phyloP scores from a whole-genome alignment of 805 yeast genomes.

The Yarrowia deformans region DNA sequence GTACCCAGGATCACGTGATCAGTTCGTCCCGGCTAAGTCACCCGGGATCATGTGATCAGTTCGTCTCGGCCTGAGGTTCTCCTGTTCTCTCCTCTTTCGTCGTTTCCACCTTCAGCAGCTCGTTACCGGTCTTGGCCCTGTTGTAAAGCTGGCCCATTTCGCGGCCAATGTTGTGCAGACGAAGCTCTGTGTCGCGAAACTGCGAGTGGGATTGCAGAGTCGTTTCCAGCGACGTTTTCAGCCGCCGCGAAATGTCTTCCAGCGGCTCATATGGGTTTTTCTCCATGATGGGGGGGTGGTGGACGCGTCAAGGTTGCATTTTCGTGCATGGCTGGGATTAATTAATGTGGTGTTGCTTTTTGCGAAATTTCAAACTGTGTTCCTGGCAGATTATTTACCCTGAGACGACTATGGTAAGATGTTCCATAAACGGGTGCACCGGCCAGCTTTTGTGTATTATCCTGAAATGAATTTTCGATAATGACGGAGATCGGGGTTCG shows the following conservation, averaged over 20 bases:
- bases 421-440: no score
- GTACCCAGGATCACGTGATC: not conserved
- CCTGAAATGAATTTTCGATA: no score
- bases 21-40: no score
- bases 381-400: no score
- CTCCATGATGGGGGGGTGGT: conserved; percentile 7
- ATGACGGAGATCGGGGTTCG: no score
- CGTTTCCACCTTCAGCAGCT: conserved; percentile 6
- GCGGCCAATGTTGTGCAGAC: conserved; percentile 15
- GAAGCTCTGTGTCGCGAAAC: conserved; percentile 11
- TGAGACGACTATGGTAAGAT: no score
- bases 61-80: not conserved
- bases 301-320: conserved; percentile 15
- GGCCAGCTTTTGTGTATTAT: no score
- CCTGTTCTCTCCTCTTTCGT: not conserved
- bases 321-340: conserved; percentile 5
- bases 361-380: conserved; percentile 1
- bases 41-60: not conserved
- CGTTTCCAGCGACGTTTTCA: not conserved
- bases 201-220: conserved; percentile 8
- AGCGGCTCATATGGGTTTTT: conserved; percentile 29
- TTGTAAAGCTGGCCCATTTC: conserved; percentile 21
- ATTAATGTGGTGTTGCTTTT: not conserved
- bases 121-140: conserved; percentile 20
- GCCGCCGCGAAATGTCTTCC: conserved; percentile 21